A percentile compares a stretch with the other conserved stretches of the same genome.
These are phyloP conservation scores for Diaporthe amygdali DNA, from an alignment of 2,329 filamentous ascomycete species.

Conservation along the genomic window DNA sequence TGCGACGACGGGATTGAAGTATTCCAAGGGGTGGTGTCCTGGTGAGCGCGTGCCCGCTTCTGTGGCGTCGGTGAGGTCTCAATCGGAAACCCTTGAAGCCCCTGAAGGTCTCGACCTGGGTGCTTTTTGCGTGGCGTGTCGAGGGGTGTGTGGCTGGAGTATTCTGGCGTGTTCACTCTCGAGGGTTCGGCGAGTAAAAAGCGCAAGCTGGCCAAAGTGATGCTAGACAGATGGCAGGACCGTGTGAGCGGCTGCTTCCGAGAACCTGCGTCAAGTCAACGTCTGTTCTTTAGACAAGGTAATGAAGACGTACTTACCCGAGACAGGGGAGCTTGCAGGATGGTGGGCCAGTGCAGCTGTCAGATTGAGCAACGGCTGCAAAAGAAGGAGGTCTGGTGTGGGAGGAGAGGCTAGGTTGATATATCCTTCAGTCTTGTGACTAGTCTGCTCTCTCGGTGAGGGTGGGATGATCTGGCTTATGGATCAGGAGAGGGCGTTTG, in stretches of 20 bases:
- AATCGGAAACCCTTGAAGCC: background rate
- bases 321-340: conserved; percentile 17
- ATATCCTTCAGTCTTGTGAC: conserved; percentile 22
- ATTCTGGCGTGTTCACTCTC: background rate
- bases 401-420: conserved; percentile 15
- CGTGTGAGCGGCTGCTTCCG: background rate
- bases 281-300: background rate
- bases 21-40: background rate
- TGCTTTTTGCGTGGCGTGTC: background rate
- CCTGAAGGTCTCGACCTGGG: conserved; percentile 1
- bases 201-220: background rate
- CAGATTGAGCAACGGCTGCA: background rate
- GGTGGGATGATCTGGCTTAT: conserved; percentile 17
- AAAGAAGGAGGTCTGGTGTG: background rate
- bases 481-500: conserved; percentile 13
- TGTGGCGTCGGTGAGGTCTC: conserved; percentile 8
- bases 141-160: background rate
- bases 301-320: conserved; percentile 1
- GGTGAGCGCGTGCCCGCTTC: background rate
- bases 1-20: background rate
- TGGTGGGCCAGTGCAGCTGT: conserved; percentile 11
- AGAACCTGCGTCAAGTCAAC: background rate
- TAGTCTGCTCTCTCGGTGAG: background rate
- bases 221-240: background rate
- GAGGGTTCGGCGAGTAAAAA: background rate